Evolutionary conservation across 805 yeast genomes (phyloP), one percentile per base, ranked within the genome.

Genomic region (Tetrapisispora arboricola): DNA sequence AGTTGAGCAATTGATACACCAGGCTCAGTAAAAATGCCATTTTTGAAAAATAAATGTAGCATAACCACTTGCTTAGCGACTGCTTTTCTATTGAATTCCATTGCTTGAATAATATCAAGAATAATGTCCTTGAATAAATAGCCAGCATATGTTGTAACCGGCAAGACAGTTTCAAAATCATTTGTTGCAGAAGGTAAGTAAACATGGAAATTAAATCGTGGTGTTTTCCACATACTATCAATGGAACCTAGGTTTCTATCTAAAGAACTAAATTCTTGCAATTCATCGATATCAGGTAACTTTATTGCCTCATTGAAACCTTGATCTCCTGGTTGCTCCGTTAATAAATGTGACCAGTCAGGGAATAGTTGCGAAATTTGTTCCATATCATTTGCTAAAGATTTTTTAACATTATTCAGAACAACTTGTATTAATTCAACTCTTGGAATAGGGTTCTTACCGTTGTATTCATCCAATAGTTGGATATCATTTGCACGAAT

Each of bases 41-140:
- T 69, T 46, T 75, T 71, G 66, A 87, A 87, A 53, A 78, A 88
- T 40, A 75, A 59, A 53, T 82, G 87, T 41, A 92, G 63, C 6
- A 80, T 75, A 24, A 85, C 71, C 33, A 92, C 72, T 59, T 87
- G 96, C 47, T 84, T 77, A 0, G 95, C 79, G 9, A 85, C 94
- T 48, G 84, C 92, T 35, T 75, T 76, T 55, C 95, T 80, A 64
- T 92, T 92, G 68, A 85, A 92, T 49, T 88, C 94, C 66, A 90
- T 65, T 49, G 81, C 77, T 45, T 81, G 78, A 40, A 88, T 73
- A 25, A 84, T 64, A 60, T 90, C 96, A 38, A 73, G 72, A 27
- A 80, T 68, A 26, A 84, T 65, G 55, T 92, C 97, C 47, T 84
- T 75, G 49, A 87, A 68, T 20, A 90, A 57, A 41, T 84, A 64